Evolutionary conservation across 2,329 filamentous ascomycete species (phyloP), one percentile per base, ranked within the genome.

Genomic region (Ceratocystis cacaofunesta): DNA sequence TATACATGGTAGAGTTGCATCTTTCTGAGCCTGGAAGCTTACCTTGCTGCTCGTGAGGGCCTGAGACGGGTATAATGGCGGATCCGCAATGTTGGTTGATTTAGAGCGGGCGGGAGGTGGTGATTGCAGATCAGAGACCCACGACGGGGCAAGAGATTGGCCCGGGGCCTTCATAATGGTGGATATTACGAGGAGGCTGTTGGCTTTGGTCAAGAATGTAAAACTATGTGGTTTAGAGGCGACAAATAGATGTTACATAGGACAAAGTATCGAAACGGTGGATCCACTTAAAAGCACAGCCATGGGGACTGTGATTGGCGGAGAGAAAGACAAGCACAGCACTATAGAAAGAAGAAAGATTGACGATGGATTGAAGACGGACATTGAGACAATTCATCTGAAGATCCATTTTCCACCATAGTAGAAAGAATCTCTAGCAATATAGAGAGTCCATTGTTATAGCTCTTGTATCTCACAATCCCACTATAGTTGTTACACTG

Each of bases 41-140:
- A 83, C 85, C 80, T 87, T 86, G 73, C 63, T 57, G 1, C 82
- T 82, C 70, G 78, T 76, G 62, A 73, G 68, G 67, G 76, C 73
- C 28, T 58, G 55, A 71, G 76, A 84, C 73, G 85, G 85, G 78
- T 86, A 97, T 73, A 94, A 92, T 64, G 90, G 89, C 62, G 94
- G 94, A 74, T 99, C 92, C 67, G 87, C 81, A 70, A 96, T 85
- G 73, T 81, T 82, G 70, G 78, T 73, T 62, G 82, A 80, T 76
- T 90, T 90, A 63, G 85, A 75, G 74, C 84, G 88, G 62, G 83
- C 73, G 28, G 82, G 74, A 28, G 90, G 85, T 41, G 89, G 83
- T 57, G 83, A 83, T 72, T 86, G 86, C 70, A 97, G 82, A 72
- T 95, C 86, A 69, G 86, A 76, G 43, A 92, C 89, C 94, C 94